These are phyloP conservation scores for Lactarius indigo DNA, from an alignment of 768 basidiomycete genomes.

Conservation along the genomic window DNA sequence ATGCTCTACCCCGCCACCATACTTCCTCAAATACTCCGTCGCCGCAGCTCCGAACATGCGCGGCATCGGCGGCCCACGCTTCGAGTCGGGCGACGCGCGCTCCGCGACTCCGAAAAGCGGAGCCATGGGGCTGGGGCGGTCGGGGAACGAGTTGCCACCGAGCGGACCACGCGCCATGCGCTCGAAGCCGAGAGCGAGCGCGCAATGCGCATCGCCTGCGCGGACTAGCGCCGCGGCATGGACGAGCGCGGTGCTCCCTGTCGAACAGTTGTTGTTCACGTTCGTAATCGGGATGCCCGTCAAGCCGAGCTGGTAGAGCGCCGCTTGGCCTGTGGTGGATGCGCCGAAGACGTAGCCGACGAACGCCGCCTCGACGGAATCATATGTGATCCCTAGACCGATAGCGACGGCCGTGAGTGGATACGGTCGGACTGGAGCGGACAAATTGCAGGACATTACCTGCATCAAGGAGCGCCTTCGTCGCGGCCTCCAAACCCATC, in stretches of 20 bases:
- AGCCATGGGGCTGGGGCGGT: slow-evolving; percentile 44
- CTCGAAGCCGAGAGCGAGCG: slow-evolving; percentile 83
- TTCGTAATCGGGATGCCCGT: slow-evolving; percentile 83
- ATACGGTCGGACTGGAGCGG: not conserved
- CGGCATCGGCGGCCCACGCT: slow-evolving; percentile 66
- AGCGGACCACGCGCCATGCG: slow-evolving; percentile 77
- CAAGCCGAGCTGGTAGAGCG: slow-evolving; percentile 79
- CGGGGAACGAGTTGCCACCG: slow-evolving; percentile 52
- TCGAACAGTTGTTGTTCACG: slow-evolving; percentile 86
- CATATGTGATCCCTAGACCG: slow-evolving; percentile 74
- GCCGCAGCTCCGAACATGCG: slow-evolving; percentile 71
- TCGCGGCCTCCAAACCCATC: slow-evolving; percentile 87
- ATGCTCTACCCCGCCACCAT: slow-evolving; percentile 62
- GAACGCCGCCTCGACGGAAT: slow-evolving; percentile 65
- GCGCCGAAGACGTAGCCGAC: slow-evolving; percentile 82
- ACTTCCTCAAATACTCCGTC: slow-evolving; percentile 73
- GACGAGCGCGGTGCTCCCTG: slow-evolving; percentile 74
- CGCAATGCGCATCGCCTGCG: slow-evolving; percentile 66
- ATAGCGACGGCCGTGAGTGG: not conserved
- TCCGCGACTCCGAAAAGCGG: slow-evolving; percentile 45
- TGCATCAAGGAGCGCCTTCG: slow-evolving; percentile 83
- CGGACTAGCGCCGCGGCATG: slow-evolving; percentile 70
- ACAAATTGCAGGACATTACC: slow-evolving; percentile 38
- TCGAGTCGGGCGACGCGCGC: slow-evolving; percentile 54
- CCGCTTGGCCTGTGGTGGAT: slow-evolving; percentile 75